Evolutionary conservation across 192 early-diverging fungal species (phyloP).

Genomic region (Backusella sp.): DNA sequence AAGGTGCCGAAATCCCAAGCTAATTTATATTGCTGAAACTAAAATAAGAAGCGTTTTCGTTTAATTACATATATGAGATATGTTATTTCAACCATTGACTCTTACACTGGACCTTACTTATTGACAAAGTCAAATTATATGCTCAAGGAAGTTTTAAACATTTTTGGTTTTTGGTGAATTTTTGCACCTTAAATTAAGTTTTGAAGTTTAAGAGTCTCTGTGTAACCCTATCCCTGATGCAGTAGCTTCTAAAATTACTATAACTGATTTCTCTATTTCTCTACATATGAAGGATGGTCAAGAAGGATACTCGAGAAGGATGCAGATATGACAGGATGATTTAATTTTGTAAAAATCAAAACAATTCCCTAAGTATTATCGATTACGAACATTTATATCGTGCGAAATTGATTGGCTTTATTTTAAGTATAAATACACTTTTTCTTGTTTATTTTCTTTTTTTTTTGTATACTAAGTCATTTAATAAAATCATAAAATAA

Average conservation of each 20-base stretch:
- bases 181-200: neutral
- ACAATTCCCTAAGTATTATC: neutral
- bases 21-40: neutral
- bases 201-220: neutral
- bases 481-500: neutral
- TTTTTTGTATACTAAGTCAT: neutral
- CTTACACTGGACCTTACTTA: neutral
- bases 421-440: neutral
- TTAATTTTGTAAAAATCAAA: neutral
- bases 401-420: neutral
- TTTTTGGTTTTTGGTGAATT: neutral
- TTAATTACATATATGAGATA: neutral
- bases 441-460: neutral
- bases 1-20: neutral
- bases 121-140: neutral
- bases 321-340: neutral
- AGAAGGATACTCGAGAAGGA: neutral
- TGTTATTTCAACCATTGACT: neutral
- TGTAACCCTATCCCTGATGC: neutral
- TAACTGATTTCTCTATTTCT: neutral
- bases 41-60: neutral
- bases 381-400: constrained; percentile 2
- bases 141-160: neutral
- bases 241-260: neutral
- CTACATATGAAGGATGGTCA: neutral